phyloP scores from a whole-genome alignment of 768 basidiomycete genomes.

The Suillus sp. region DNA sequence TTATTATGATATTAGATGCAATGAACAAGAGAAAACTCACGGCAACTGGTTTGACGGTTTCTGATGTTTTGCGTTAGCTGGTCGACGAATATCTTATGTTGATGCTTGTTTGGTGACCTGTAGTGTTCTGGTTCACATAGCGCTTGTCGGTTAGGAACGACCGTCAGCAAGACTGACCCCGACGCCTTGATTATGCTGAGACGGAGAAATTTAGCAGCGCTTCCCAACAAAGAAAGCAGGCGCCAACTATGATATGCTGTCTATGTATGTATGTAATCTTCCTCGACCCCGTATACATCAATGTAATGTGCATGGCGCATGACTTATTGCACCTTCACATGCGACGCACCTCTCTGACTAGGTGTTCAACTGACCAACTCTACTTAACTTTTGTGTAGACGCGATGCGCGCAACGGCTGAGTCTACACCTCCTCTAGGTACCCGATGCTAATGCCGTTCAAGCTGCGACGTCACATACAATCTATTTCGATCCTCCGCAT shows the following conservation, averaged over 20 bases:
- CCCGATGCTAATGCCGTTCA: not conserved
- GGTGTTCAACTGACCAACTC: not conserved
- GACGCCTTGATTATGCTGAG: not conserved
- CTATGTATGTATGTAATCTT: not conserved
- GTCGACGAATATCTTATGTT: slow-evolving; percentile 26
- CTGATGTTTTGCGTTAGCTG: slow-evolving; percentile 19
- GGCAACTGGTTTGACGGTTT: slow-evolving; percentile 15
- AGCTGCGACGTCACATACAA: not conserved
- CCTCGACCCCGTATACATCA: not conserved
- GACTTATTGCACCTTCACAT: not conserved
- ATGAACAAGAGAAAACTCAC: slow-evolving; percentile 9
- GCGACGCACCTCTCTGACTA: not conserved
- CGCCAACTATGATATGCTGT: not conserved
- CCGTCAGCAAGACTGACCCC: not conserved
- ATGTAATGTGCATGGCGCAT: not conserved
- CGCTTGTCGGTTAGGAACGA: slow-evolving; percentile 1
- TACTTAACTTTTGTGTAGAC: not conserved
- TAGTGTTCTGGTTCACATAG: not conserved
- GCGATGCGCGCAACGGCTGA: not conserved
- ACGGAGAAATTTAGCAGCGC: not conserved
- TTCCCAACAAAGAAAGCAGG: not conserved
- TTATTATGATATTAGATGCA: not conserved
- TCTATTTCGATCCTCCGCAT: not conserved
- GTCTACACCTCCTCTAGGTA: not conserved
- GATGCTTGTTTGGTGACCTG: slow-evolving; percentile 27